phyloP scores from a whole-genome alignment of 108 stramenopile species.

The Stephanodiscus minutulus region DNA sequence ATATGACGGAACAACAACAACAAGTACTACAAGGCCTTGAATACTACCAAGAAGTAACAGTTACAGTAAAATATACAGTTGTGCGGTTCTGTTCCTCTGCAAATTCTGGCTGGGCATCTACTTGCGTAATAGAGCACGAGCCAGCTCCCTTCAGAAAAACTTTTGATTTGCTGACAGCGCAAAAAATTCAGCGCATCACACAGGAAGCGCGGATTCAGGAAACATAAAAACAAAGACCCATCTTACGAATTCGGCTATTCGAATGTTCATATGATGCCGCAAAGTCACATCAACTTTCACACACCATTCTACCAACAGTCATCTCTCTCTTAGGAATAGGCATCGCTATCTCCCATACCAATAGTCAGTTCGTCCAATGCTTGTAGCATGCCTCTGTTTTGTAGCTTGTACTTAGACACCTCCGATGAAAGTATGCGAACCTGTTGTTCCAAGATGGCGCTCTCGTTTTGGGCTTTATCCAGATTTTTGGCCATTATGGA shows the following conservation, averaged over 20 bases:
- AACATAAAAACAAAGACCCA: not conserved
- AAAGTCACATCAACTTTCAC: not conserved
- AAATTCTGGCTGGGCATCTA: no score
- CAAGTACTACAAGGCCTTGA: not conserved
- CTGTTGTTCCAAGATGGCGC: conserved; percentile 19
- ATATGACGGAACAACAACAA: not conserved
- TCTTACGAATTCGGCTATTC: not conserved
- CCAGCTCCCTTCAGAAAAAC: not conserved
- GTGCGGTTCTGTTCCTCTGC: no score
- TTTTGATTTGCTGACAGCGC: not conserved
- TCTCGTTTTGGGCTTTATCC: conserved; percentile 20
- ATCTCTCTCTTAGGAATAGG: not conserved
- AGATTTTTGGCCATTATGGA: conserved; percentile 4
- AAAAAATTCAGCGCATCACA: not conserved
- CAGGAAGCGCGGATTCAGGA: not conserved
- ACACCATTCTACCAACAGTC: not conserved
- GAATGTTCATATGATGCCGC: not conserved
- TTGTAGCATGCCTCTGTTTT: conserved; percentile 20
- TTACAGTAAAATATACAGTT: not conserved
- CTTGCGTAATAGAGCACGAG: not conserved
- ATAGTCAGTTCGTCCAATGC: conserved; percentile 14
- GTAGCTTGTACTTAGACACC: conserved; percentile 16
- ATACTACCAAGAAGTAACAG: not conserved
- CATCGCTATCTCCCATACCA: conserved; percentile 1
- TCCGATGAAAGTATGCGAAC: conserved; percentile 16